Percentiles rank a stretch among this genome's conserved stretches.
Conservation (phyloP, 78 protist species). For the Dictyostelium brefeldianum region DNA sequence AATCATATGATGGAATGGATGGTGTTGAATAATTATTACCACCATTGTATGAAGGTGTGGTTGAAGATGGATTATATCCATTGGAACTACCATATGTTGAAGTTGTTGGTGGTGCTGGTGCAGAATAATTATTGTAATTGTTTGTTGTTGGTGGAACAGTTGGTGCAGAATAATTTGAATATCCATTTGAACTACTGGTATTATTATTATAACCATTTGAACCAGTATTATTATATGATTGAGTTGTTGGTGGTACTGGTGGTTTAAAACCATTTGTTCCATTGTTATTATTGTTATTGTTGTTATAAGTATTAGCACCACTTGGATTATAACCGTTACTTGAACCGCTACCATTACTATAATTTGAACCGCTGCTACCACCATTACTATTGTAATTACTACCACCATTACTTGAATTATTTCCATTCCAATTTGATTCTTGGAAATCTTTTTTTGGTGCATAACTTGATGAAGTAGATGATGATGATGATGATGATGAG, state of each 20-base stretch:
- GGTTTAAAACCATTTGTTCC: neutral
- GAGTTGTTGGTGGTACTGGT: neutral
- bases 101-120: neutral
- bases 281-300: neutral
- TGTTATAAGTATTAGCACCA: neutral
- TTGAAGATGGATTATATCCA: neutral
- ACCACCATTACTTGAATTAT: neutral
- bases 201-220: neutral
- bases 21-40: neutral
- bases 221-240: neutral
- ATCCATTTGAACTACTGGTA: neutral
- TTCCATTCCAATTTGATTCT: neutral
- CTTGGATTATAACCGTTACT: neutral
- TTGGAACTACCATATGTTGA: neutral
- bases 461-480: neutral
- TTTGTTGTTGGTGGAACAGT: neutral
- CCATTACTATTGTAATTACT: neutral
- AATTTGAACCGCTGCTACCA: neutral
- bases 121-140: neutral
- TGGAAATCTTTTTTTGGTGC: neutral
- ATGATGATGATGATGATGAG: neutral
- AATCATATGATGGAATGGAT: slow-evolving; percentile 7
- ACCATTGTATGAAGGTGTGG: neutral
- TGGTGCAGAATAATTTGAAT: neutral
- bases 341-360: neutral